Evolutionary conservation across 768 basidiomycete genomes (phyloP).

Genomic region (Calocybe cyanea): DNA sequence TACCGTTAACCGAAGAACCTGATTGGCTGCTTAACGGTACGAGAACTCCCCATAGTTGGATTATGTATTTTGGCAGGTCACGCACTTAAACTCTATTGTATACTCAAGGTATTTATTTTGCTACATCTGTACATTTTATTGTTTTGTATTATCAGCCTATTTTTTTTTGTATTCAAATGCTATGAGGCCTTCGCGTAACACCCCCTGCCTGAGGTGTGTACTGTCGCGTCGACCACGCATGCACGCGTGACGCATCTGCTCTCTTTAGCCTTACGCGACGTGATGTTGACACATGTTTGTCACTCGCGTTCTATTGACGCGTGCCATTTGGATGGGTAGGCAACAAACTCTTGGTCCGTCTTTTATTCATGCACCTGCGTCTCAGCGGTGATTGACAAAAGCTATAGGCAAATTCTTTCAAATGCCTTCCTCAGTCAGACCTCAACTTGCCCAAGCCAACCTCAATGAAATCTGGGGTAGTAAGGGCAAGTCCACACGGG

Average conservation of each 20-base stretch:
- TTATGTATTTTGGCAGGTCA: too few relatives aligned
- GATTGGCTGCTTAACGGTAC: too few relatives aligned
- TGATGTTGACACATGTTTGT: constrained; percentile 45
- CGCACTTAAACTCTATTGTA: too few relatives aligned
- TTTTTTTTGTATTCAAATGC: too few relatives aligned
- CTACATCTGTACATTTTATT: too few relatives aligned
- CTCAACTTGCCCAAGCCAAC: constrained; percentile 75
- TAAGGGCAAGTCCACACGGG: constrained; percentile 21
- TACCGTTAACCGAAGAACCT: too few relatives aligned
- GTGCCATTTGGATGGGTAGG: constrained; percentile 49
- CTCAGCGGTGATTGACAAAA: background rate
- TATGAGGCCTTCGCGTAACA: too few relatives aligned
- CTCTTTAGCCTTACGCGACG: constrained; percentile 29
- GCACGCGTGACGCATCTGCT: background rate
- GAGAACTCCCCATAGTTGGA: too few relatives aligned
- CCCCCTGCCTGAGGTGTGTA: too few relatives aligned
- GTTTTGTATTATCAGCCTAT: too few relatives aligned
- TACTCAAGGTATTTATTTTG: too few relatives aligned
- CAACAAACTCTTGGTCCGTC: constrained; percentile 69
- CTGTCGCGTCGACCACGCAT: too few relatives aligned
- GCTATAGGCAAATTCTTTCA: constrained; percentile 69
- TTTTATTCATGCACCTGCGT: background rate
- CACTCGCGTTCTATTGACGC: constrained; percentile 30
- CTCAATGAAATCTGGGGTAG: constrained; percentile 70
- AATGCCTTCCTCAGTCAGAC: constrained; percentile 66